Evolutionary conservation across 768 basidiomycete species (phyloP).

Genomic region (Daedaleopsis nitida): DNA sequence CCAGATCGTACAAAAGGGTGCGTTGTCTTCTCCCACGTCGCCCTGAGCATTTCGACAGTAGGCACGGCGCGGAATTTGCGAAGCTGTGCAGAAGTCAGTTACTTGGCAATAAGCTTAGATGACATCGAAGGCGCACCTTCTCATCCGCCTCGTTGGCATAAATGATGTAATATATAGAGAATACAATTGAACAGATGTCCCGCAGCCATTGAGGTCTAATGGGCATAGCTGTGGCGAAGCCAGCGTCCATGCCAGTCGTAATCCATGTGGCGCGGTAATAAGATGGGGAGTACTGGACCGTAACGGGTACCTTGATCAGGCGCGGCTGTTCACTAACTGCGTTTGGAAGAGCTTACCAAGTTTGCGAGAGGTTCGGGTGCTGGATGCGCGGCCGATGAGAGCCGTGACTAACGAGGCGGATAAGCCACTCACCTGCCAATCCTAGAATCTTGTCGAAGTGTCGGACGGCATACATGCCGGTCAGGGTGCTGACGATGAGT

Average conservation of each 20-base stretch:
- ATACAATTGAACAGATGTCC: conserved; percentile 83
- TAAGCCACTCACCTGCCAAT: conserved; percentile 60
- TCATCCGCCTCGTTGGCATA: conserved; percentile 93
- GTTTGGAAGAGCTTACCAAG: conserved; percentile 54
- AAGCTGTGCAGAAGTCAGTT: conserved; percentile 52
- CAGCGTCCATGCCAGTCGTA: conserved; percentile 91
- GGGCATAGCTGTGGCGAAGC: conserved; percentile 93
- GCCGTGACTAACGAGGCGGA: neutral
- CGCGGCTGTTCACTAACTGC: conserved; percentile 7
- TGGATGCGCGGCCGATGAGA: conserved; percentile 30
- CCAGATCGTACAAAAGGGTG: conserved; percentile 75
- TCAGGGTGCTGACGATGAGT: conserved; percentile 83
- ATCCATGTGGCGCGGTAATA: conserved; percentile 98
- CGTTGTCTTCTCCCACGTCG: conserved; percentile 95
- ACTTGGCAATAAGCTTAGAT: neutral
- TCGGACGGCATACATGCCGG: conserved; percentile 77
- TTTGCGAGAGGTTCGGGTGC: conserved; percentile 93
- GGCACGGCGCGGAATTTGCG: conserved; percentile 90
- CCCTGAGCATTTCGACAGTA: conserved; percentile 93
- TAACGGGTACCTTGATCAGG: neutral
- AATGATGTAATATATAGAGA: conserved; percentile 87
- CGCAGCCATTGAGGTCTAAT: conserved; percentile 91
- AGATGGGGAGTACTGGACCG: conserved; percentile 89
- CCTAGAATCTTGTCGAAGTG: conserved; percentile 88
- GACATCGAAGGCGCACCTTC: conserved; percentile 61